Base-by-base conservation (phyloP, 1,284 basidiomycete genomes). In the Inonotus obliquus region DNA sequence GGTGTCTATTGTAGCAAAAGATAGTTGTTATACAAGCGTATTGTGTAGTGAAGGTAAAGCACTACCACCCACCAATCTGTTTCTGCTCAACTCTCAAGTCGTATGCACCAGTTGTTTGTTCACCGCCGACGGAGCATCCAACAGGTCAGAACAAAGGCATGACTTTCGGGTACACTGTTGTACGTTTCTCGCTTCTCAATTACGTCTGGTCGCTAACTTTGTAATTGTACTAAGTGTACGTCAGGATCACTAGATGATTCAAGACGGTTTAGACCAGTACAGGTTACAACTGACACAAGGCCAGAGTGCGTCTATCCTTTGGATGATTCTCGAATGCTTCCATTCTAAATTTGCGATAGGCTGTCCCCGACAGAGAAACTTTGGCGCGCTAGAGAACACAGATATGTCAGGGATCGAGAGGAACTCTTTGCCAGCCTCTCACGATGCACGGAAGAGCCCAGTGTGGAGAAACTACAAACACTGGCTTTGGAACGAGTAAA, bases 391-490 rank as follows among this genome's bases (percentile, higher is more conserved):
- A 71, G 73, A 54, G 69, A 71, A 61, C 67, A 61, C 52, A 77
- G 79, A 27, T 80, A 79, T 65, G 71, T 71, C 11, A 67, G 71
- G 29, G 78, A 77, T 21, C 77, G 80, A 66, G 70, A 71, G 29
- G 73, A 76, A 23, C 72, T 79, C 25, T 67, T 67, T 21, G 65
- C 70, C 49, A 70, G 75, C 47, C 65, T 79, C 10, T 67, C 63
- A 48, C 63, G 65, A 29, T 71, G 71, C 49, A 62, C 69, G 3
- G 49, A 67, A 1, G 72, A 74, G 59, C 68, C 70, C n/a, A 71
- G 74, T n/a, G 69, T 70, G 14, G 68, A 71, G 35, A 76, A 82
- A 63, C 72, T 81, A 58, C 79, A 84, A 66, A 77, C 84, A 47
- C 69, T 73, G 56, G 71, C 75, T 32, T 69, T 83, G 60, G 74